Base-by-base conservation (phyloP, 2,329 filamentous ascomycete genomes). In the Pyrenophora teres region DNA sequence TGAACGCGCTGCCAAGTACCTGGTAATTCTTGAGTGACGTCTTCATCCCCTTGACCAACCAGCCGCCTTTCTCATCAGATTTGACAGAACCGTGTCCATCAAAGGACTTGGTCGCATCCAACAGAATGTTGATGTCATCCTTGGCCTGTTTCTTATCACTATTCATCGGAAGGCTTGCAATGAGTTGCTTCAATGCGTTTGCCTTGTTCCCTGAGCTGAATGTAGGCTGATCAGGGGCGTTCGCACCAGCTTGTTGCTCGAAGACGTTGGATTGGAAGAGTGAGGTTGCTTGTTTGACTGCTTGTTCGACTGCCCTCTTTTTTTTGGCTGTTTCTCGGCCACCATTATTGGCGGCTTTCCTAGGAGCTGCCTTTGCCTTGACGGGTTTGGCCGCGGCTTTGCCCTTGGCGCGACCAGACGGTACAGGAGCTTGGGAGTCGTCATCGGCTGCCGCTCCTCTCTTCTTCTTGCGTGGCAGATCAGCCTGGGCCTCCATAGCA, bases 1-100 rank as follows among this genome's bases (percentile, higher is more conserved):
- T 86, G 72, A 82, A 87, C 0, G 76, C 73, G 0, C 73, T 75
- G 0, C 78, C 81, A 0, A 80, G 70, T 0, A 86, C 56, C 46
- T 87, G 84, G 40, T 83, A 79, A 8, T 66, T 60, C 49, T 76
- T 76, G 1, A 86, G 60, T 0, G 69, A 60, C 0, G 73, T 76
- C 21, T 62, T 72, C 78, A 84, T 80, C 0, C 81, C 81, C 16
- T 70, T 77, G 1, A 83, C 67, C 0, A 64, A 39, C 78, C 79
- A 82, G 12, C 67, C 62, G 1, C 71, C 68, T 23, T 69, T 62
- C 0, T 70, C 71, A 43, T 63, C 55, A 5, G 63, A 25, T 15
- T 63, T 76, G 4, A 74, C 71, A 3, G 62, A 56, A 0, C 69
- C 72, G 1, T 59, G 61, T 0, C 78, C 77, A 54, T 68, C 56